Percentiles rank a stretch among this genome's conserved stretches.
phyloP scores from a whole-genome alignment of 768 basidiomycete species.

The Vishniacozyma victoriae region DNA sequence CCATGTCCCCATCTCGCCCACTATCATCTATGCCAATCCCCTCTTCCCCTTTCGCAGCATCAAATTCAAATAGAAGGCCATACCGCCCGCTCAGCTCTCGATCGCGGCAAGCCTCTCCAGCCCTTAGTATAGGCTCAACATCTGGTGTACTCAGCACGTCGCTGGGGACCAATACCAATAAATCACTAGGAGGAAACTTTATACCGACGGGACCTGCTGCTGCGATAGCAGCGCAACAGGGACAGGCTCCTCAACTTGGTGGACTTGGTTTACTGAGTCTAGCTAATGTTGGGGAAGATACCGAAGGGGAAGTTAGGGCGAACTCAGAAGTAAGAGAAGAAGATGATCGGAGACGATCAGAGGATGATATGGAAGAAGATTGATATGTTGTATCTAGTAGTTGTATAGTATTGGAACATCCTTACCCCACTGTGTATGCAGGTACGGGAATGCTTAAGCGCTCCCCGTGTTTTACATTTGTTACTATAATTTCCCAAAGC shows the following conservation, averaged over 20 bases:
- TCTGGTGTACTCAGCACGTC: slow-evolving; percentile 20
- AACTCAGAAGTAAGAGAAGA: slow-evolving; percentile 18
- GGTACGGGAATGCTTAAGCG: too few relatives aligned
- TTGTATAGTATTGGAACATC: too few relatives aligned
- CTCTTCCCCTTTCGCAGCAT: too few relatives aligned
- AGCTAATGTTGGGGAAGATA: slow-evolving; percentile 8
- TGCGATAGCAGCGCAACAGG: not conserved
- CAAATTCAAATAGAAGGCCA: too few relatives aligned
- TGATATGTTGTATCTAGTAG: slow-evolving; percentile 14
- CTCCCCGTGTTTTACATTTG: too few relatives aligned
- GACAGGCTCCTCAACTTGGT: slow-evolving; percentile 19
- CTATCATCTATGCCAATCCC: slow-evolving; percentile 29
- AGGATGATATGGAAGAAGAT: slow-evolving; percentile 36
- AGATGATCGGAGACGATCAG: slow-evolving; percentile 17
- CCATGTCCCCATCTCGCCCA: slow-evolving; percentile 25
- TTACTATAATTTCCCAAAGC: too few relatives aligned
- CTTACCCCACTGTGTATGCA: too few relatives aligned
- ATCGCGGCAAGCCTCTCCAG: slow-evolving; percentile 32
- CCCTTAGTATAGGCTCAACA: slow-evolving; percentile 31
- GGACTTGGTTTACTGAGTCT: slow-evolving; percentile 36
- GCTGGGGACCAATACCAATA: slow-evolving; percentile 3
- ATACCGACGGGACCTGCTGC: slow-evolving; percentile 3
- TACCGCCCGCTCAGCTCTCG: slow-evolving; percentile 23
- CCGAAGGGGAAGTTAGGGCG: slow-evolving; percentile 8
- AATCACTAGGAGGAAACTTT: slow-evolving; percentile 11